A percentile compares a stretch with the other conserved stretches of the same genome.
Evolutionary conservation across 169 alveolate genomes (phyloP).

Genomic region (Plasmodium relictum): DNA sequence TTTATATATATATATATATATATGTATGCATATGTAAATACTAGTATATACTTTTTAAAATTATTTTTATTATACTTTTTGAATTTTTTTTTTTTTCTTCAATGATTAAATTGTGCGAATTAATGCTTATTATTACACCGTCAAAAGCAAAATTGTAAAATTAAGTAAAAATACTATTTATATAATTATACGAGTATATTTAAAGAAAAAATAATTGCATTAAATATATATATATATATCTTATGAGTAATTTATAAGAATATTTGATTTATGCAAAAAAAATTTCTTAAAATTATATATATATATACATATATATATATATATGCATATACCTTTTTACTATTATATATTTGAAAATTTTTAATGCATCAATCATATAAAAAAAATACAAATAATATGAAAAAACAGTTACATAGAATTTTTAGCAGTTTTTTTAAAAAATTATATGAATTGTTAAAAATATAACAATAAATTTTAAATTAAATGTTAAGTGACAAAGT

Average conservation of each 20-base stretch:
- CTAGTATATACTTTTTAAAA: not conserved
- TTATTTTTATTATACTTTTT: slow-evolving; percentile 1
- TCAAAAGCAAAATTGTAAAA: slow-evolving; percentile 27
- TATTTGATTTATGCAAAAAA: not conserved
- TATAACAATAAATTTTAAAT: slow-evolving; percentile 12
- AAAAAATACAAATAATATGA: not conserved
- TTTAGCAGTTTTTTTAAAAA: slow-evolving; percentile 4
- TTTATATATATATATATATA: slow-evolving; percentile 1
- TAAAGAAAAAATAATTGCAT: slow-evolving; percentile 11
- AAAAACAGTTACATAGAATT: slow-evolving; percentile 14
- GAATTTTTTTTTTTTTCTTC: slow-evolving; percentile 18
- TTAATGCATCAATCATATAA: not conserved
- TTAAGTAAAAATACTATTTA: slow-evolving; percentile 4
- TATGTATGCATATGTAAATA: slow-evolving; percentile 5
- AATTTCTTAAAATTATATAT: not conserved
- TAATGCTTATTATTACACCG: slow-evolving; percentile 53
- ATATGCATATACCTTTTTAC: slow-evolving; percentile 2
- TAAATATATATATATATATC: not conserved
- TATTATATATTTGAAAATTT: slow-evolving; percentile 14
- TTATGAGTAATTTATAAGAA: not conserved
- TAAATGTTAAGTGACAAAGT: not conserved
- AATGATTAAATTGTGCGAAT: slow-evolving; percentile 39
- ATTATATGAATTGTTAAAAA: slow-evolving; percentile 17
- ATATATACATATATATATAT: not conserved
- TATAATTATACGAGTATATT: slow-evolving; percentile 5